phyloP scores from a whole-genome alignment of 1,139 yeast species.

The Saccharomycopsis crataegensis region DNA sequence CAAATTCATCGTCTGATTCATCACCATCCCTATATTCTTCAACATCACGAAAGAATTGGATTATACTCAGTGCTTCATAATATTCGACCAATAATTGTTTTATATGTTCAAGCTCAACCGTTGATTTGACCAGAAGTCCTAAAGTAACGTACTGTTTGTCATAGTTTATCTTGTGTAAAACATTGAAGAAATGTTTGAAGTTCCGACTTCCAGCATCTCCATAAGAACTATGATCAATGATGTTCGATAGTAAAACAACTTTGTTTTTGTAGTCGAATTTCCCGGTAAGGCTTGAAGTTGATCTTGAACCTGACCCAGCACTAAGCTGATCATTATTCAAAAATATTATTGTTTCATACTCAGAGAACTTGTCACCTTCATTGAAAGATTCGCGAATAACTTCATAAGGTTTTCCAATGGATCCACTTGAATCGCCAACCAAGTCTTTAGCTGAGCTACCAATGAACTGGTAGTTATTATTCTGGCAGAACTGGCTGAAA shows the following conservation, averaged over 20 bases:
- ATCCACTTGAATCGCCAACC: too few species aligned
- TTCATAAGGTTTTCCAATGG: too few species aligned
- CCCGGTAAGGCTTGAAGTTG: not conserved
- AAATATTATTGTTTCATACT: conserved; percentile 1
- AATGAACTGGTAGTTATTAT: not conserved
- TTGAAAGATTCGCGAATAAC: not conserved
- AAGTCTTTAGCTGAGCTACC: too few species aligned
- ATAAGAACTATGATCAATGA: conserved; percentile 8
- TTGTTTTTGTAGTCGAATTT: conserved; percentile 10
- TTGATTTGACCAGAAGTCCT: conserved; percentile 10
- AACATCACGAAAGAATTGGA: not conserved
- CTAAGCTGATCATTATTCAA: not conserved
- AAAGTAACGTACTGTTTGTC: not conserved
- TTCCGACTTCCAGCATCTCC: conserved; percentile 3
- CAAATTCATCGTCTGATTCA: not conserved
- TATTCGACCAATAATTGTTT: conserved; percentile 16
- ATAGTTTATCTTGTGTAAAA: conserved; percentile 8
- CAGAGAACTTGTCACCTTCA: not conserved
- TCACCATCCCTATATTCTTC: not conserved
- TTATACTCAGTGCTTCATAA: not conserved
- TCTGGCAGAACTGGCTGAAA: not conserved
- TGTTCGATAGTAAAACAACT: conserved; percentile 8
- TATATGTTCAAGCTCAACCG: conserved; percentile 20
- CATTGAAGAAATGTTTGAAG: conserved; percentile 11
- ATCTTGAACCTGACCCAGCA: not conserved